Percentiles rank a stretch among this genome's conserved stretches.
Conservation (phyloP, 139 green algal genomes). For the Chlorella sp. region DNA sequence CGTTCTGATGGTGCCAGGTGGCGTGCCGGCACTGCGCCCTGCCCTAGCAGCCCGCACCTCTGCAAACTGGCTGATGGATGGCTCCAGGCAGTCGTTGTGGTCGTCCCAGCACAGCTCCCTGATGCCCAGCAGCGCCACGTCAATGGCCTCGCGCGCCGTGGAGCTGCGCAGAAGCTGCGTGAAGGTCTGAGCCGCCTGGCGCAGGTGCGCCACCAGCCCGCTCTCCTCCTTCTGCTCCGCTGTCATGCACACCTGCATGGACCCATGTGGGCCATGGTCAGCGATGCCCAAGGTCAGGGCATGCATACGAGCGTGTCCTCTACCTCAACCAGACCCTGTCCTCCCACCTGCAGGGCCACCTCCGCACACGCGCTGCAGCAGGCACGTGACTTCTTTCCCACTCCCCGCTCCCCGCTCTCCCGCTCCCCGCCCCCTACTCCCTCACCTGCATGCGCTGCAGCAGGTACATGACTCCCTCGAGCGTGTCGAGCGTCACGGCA, state of each 20-base stretch:
- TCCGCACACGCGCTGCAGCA: too few species aligned
- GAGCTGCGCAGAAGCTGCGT: background rate
- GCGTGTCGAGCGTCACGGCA: background rate
- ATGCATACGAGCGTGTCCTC: too few species aligned
- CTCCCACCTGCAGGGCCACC: too few species aligned
- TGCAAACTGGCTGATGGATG: background rate
- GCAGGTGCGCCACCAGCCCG: background rate
- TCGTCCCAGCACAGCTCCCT: slow-evolving; percentile 11
- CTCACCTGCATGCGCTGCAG: slow-evolving; percentile 11
- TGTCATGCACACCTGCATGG: slow-evolving; percentile 5
- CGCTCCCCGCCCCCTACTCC: too few species aligned
- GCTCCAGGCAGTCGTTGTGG: background rate
- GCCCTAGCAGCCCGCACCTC: too few species aligned
- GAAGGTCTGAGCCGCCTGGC: background rate
- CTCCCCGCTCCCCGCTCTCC: too few species aligned
- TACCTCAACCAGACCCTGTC: too few species aligned
- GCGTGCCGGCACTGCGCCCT: too few species aligned
- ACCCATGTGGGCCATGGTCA: too few species aligned
- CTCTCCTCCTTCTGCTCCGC: slow-evolving; percentile 6
- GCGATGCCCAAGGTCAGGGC: too few species aligned
- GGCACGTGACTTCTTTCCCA: too few species aligned
- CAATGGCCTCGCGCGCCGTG: background rate
- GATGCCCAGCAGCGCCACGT: background rate
- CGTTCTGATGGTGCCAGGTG: too few species aligned
- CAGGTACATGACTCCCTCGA: slow-evolving; percentile 10